Evolutionary conservation across 257 asterid genomes (phyloP).

Genomic region (Solanum arcanum): DNA sequence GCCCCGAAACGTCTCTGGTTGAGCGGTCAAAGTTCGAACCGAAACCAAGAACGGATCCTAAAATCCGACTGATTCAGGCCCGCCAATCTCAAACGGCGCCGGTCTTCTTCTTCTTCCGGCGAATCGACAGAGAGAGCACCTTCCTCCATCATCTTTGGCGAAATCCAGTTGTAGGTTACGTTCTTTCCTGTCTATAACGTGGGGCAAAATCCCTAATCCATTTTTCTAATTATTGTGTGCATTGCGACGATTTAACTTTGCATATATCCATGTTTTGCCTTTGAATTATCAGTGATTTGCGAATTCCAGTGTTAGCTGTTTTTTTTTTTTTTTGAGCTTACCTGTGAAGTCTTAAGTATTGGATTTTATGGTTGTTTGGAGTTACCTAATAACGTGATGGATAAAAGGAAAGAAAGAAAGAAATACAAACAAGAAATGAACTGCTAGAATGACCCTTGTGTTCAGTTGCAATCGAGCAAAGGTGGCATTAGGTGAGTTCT

Average conservation of each 20-base stretch:
- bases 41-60: neutral
- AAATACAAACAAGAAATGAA: neutral
- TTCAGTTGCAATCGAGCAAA: neutral
- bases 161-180: neutral
- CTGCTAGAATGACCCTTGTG: neutral
- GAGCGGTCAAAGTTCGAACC: neutral
- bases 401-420: neutral
- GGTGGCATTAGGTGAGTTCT: neutral
- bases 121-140: neutral
- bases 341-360: neutral
- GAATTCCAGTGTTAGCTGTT: neutral
- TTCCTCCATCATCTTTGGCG: neutral
- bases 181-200: neutral
- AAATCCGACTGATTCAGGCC: neutral
- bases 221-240: neutral
- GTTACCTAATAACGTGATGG: neutral
- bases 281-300: neutral
- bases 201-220: neutral
- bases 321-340: neutral
- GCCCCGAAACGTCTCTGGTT: neutral
- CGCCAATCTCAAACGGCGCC: neutral
- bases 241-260: neutral
- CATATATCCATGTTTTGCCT: neutral
- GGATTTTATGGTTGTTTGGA: neutral
- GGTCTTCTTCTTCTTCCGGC: neutral